These are phyloP conservation scores for Coemansia sp. DNA, from an alignment of 192 early-diverging fungal species.

Conservation along the genomic window DNA sequence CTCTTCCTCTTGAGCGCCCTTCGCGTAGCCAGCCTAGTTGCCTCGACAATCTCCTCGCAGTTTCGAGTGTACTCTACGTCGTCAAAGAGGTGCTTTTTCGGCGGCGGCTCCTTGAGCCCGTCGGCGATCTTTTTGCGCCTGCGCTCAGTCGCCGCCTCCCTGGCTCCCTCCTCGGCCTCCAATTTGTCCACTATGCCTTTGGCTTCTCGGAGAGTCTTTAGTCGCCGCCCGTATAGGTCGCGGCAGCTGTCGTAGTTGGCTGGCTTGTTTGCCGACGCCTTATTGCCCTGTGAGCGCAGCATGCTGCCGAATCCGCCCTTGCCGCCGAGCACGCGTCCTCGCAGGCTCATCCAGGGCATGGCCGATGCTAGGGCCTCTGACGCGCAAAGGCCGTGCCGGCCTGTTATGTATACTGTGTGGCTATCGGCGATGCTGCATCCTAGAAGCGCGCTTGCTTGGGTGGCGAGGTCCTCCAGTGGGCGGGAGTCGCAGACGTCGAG, in stretches of 20 bases:
- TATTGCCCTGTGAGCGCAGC: conserved; percentile 90
- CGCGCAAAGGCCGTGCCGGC: conserved; percentile 26
- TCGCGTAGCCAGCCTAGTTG: conserved; percentile 61
- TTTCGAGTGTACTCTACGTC: conserved; percentile 75
- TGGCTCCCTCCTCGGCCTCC: conserved; percentile 20
- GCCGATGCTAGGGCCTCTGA: conserved; percentile 12
- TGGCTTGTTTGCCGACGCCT: conserved; percentile 86
- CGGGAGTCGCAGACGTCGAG: conserved; percentile 26
- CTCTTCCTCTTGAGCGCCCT: conserved; percentile 25
- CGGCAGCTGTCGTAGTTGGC: conserved; percentile 94
- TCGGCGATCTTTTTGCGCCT: conserved; percentile 88
- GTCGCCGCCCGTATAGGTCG: conserved; percentile 86
- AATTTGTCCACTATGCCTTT: conserved; percentile 67
- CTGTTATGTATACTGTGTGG: conserved; percentile 21
- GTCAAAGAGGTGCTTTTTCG: conserved; percentile 81
- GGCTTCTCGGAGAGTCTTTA: conserved; percentile 90
- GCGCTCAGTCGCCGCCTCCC: conserved; percentile 58
- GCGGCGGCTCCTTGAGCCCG: conserved; percentile 64
- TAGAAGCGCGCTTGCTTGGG: conserved; percentile 13
- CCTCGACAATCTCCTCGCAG: conserved; percentile 67
- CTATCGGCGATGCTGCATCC: not conserved
- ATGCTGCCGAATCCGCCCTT: conserved; percentile 98
- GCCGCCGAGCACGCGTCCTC: conserved; percentile 67
- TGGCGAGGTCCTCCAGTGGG: conserved; percentile 28
- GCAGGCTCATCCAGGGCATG: conserved; percentile 28